Base-by-base conservation (phyloP, 495 filamentous ascomycete genomes). In the Geoglossum glabrum region DNA sequence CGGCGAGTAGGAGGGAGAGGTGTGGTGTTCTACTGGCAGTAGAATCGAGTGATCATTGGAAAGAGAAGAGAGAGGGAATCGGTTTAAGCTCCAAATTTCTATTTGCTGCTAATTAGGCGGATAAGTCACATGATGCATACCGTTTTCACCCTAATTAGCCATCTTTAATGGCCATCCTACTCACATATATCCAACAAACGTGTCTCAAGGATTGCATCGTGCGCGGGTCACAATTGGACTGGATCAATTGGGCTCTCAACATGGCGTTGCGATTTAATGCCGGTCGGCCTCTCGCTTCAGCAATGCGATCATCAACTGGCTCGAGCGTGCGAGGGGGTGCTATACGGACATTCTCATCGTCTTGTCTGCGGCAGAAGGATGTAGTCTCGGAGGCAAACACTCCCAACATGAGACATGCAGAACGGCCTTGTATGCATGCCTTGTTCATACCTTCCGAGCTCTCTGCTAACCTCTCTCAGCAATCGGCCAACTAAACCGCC, bases 361-460 rank as follows among this genome's bases (percentile, higher is more conserved):
- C 67, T 8, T 51, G 52, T 36, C 52, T 63, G 56, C 60, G 63
- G 45, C 47, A 34, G 11, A 69, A 69, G 52, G 65, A 68, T 51
- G 63, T 66, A 38, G 67, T 60, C 34, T 66, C 64, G 19, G 64
- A 69, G 57, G 63, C 65, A 25, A 63, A 62, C 27, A 64, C 76
- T 43, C 76, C 81, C 27, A 90, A 90, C 70, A 77, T 85, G 73
- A 79, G 81, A 65, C 73, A 75, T 60, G 84, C 75, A 54, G 72
- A 71, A 72, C 79, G 71, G 70, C 81, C 74, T 61, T 75, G 79
- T 83, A 73, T 59, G 78, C 75, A 49, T 50, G 36, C 3, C 36
- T 19, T 10, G 23, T 23, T 1, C 15, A 26, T 17, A 25, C 59
- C 59, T 38, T 30, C 13, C 7, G 25, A 25, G 45, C 9, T 15